Conservation (phyloP, 257 asterid species). For the Solanum paucissectum region DNA sequence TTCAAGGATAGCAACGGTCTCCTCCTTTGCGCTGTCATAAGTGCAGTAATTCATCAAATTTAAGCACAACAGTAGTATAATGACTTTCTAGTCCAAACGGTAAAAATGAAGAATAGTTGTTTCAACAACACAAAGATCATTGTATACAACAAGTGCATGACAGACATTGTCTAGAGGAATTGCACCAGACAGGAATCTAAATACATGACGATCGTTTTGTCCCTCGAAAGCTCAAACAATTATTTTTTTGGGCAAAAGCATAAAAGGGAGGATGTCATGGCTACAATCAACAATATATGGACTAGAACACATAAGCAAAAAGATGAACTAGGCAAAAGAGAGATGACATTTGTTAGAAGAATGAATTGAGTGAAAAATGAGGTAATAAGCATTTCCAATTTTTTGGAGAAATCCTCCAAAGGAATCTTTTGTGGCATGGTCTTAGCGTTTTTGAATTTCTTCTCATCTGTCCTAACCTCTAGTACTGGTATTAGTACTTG, state of each 20-base stretch:
- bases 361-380: background rate
- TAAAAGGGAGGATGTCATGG: background rate
- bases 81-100: background rate
- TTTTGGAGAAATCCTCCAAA: background rate
- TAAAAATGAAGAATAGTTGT: background rate
- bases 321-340: background rate
- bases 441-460: background rate
- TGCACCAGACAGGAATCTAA: background rate
- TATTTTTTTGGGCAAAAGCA: background rate
- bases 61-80: background rate
- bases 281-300: background rate
- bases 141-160: background rate
- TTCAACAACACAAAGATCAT: background rate
- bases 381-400: background rate
- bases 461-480: background rate
- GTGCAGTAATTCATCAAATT: background rate
- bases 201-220: background rate
- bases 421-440: background rate
- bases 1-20: conserved; percentile 46
- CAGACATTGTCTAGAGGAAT: background rate
- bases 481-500: rapidly evolving
- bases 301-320: background rate
- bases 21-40: conserved; percentile 53
- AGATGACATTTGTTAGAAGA: background rate
- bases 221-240: background rate